These are phyloP conservation scores for Ogataea hybrid DNA, from an alignment of 1,139 yeast species.

Conservation along the genomic window DNA sequence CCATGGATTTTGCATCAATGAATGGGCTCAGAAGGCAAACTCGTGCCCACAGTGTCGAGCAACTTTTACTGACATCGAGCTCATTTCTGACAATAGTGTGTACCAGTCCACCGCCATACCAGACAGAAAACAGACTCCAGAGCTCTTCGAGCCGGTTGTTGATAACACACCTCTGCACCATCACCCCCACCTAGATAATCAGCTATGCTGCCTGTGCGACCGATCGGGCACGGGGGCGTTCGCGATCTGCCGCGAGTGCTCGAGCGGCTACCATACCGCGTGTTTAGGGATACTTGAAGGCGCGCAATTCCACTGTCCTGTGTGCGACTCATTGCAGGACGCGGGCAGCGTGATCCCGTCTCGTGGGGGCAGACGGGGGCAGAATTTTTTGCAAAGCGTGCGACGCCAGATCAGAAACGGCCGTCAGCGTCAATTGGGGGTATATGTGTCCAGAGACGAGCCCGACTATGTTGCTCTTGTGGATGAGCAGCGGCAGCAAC, in stretches of 20 bases:
- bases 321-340: constrained; percentile 30
- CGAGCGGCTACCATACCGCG: constrained; percentile 25
- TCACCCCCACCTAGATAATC: constrained; percentile 22
- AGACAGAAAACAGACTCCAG: constrained; percentile 15
- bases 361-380: constrained; percentile 5
- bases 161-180: constrained; percentile 18
- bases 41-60: constrained; percentile 32
- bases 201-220: constrained; percentile 27
- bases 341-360: constrained; percentile 18
- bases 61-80: constrained; percentile 21
- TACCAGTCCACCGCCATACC: constrained; percentile 24
- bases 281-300: constrained; percentile 25
- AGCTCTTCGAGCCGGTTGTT: constrained; percentile 16
- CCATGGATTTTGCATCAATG: constrained; percentile 30
- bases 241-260: constrained; percentile 25
- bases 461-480: constrained; percentile 6
- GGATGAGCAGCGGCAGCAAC: constrained; percentile 7
- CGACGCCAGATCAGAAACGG: constrained; percentile 25
- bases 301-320: constrained; percentile 28
- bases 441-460: constrained; percentile 6
- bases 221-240: constrained; percentile 15
- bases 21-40: constrained; percentile 32
- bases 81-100: constrained; percentile 14
- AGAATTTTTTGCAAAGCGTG: constrained; percentile 18
- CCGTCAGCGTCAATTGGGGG: constrained; percentile 18